A percentile compares a stretch with the other conserved stretches of the same genome.
These are phyloP conservation scores for Fusarium avenaceum DNA, from an alignment of 2,329 filamentous ascomycete genomes.

Conservation along the genomic window DNA sequence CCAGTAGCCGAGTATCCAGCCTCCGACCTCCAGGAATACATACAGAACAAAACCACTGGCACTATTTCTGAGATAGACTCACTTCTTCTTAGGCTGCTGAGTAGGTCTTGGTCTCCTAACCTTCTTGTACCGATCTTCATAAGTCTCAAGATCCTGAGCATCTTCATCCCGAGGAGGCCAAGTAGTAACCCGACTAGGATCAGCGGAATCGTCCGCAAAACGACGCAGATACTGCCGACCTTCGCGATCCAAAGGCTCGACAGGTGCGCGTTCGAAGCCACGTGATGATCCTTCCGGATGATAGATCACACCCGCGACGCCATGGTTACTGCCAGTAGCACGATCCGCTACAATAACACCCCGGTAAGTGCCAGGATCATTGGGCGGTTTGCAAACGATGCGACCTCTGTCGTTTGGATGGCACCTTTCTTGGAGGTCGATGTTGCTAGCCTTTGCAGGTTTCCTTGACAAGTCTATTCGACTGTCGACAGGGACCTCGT, in stretches of 20 bases:
- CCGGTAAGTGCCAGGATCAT: slow-evolving; percentile 8
- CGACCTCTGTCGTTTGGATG: background rate
- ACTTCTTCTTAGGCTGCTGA: too few relatives aligned
- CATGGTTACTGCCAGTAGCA: background rate
- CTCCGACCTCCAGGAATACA: too few relatives aligned
- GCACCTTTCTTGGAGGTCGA: too few relatives aligned
- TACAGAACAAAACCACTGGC: too few relatives aligned
- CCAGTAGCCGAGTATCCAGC: too few relatives aligned
- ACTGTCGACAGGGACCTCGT: slow-evolving; percentile 2
- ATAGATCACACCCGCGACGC: background rate
- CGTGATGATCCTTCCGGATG: background rate
- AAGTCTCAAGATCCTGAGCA: background rate
- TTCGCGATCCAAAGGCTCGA: slow-evolving; percentile 10
- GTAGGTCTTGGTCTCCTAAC: background rate
- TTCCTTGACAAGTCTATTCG: background rate
- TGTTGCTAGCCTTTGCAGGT: background rate
- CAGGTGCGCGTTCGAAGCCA: rapidly evolving
- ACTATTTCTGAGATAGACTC: too few relatives aligned
- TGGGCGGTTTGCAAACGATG: background rate
- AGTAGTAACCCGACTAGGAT: slow-evolving; percentile 3
- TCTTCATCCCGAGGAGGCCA: slow-evolving; percentile 30
- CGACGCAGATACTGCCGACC: slow-evolving; percentile 18
- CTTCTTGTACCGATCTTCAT: slow-evolving; percentile 10
- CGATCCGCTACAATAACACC: background rate
- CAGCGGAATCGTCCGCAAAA: slow-evolving; percentile 9